Base-by-base conservation (phyloP, 2,329 filamentous ascomycete genomes). In the Cytospora leucostoma region DNA sequence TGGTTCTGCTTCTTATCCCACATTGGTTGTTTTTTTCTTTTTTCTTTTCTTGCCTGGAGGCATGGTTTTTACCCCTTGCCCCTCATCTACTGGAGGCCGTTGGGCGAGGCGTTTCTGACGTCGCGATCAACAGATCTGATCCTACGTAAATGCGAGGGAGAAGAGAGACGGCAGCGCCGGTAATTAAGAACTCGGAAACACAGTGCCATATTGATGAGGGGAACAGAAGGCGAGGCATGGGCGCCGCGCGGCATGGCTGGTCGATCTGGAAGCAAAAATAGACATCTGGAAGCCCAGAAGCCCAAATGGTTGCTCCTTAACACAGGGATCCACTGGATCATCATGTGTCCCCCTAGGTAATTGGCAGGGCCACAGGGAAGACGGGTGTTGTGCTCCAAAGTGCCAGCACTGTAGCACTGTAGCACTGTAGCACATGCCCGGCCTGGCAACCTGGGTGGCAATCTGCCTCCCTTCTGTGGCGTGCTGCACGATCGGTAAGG, bases 161-260 rank as follows among this genome's bases (percentile, higher is more conserved):
- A 47, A 58, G 37, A 49, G 37, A 49, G 50, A 62, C 63, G 63
- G 63, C 56, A 65, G 63, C 61, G 59, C 63, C 63, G 63, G 63
- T 59, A 62, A 65, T 65, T 62, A 65, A 55, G 38, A 49, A 53
- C 15, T 44, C n/a, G 56, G 40, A 52, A 62, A 65, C 63, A 65
- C 63, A 65, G 63, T 65, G 63, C 59, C 55, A 62, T 33, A 8
- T 13, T 49, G 37, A 35, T 2, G 2, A 34, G 19, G 27, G 32
- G 27, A 27, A 27, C 27, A 4, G 27, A 27, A 2, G 27, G 27
- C 27, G 27, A 15, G 32, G 40, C 55, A 55, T 37, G 47, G 59
- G 44, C 55, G 61, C 55, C 55, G 61, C 55, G 49, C 55, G 61
- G 55, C 51, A 59, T 37, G 37, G 44, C 50, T 63, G 49, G 50